Percentiles rank a stretch among this genome's conserved stretches.
Conservation (phyloP, 495 filamentous ascomycete genomes). For the Xylaria curta region DNA sequence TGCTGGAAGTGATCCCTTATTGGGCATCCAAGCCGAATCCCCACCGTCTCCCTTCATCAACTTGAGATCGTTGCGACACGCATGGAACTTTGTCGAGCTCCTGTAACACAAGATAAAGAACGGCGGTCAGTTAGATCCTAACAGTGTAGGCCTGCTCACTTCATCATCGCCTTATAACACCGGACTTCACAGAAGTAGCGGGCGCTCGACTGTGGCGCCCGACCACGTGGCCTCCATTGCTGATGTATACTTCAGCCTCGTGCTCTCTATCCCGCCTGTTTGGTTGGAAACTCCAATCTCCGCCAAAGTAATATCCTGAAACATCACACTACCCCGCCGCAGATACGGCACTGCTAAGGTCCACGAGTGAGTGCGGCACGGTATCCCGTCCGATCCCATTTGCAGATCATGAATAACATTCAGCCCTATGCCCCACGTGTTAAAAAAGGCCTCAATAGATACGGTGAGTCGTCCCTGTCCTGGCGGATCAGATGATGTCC, state of each 20-base stretch:
- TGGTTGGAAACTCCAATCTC: background rate
- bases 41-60: background rate
- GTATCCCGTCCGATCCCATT: background rate
- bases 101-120: background rate
- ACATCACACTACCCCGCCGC: background rate
- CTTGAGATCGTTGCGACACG: background rate
- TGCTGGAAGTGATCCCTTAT: background rate
- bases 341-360: background rate
- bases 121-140: background rate
- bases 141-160: background rate
- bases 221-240: background rate
- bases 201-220: background rate
- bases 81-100: background rate
- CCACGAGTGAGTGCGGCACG: background rate
- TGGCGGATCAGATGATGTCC: background rate
- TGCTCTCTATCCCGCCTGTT: background rate
- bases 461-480: background rate
- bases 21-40: background rate
- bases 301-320: background rate
- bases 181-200: background rate
- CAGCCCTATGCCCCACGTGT: conserved; percentile 8
- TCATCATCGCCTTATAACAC: background rate
- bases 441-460: background rate
- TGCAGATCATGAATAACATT: background rate
- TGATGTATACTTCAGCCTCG: background rate